Evolutionary conservation across 805 yeast species (phyloP).

Genomic region (Cyberlindnera petersonii): DNA sequence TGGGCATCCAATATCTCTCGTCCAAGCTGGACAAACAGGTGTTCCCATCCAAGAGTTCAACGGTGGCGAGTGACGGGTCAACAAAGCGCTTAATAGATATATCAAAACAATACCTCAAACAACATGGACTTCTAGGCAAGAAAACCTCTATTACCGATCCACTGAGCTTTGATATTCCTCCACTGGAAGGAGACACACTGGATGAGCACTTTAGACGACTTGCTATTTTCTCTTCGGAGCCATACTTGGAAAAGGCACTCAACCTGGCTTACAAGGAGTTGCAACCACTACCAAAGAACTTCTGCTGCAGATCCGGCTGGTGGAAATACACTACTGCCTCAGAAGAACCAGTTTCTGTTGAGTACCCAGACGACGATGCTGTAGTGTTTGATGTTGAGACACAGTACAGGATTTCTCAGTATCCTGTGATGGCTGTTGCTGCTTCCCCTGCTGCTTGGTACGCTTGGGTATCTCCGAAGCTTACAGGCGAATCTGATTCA

Average conservation of each 20-base stretch:
- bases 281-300: conserved; percentile 43
- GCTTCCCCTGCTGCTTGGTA: conserved; percentile 81
- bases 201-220: conserved; percentile 83
- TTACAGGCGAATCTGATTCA: conserved; percentile 47
- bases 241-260: conserved; percentile 52
- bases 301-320: conserved; percentile 78
- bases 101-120: conserved; percentile 55
- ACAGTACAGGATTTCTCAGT: conserved; percentile 67
- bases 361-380: conserved; percentile 64
- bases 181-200: conserved; percentile 62
- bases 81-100: conserved; percentile 40
- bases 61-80: no score
- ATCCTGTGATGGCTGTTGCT: conserved; percentile 80
- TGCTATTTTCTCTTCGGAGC: conserved; percentile 56
- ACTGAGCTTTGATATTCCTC: conserved; percentile 59
- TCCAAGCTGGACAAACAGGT: conserved; percentile 53
- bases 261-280: conserved; percentile 36
- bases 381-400: conserved; percentile 90
- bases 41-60: conserved; percentile 36
- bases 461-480: conserved; percentile 88
- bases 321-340: conserved; percentile 57
- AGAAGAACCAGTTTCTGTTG: conserved; percentile 50
- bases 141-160: conserved; percentile 61
- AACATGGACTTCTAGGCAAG: conserved; percentile 71
- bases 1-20: conserved; percentile 78